Percentiles rank a stretch among this genome's conserved stretches.
phyloP scores from a whole-genome alignment of 768 basidiomycete species.

The Mycena epipterygia region DNA sequence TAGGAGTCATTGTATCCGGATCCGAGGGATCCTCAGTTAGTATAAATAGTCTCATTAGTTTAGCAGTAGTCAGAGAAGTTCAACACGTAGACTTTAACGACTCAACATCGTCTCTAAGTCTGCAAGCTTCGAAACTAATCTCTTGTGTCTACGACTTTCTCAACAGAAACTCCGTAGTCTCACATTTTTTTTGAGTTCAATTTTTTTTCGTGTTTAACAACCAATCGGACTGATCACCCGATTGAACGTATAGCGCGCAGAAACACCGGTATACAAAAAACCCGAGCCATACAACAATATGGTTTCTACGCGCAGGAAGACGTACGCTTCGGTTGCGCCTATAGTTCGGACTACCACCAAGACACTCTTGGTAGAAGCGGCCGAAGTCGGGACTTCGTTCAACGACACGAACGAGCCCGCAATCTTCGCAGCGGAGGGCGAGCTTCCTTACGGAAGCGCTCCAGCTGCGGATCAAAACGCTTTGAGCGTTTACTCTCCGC shows the following conservation, averaged over 20 bases:
- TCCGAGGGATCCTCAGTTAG: too few relatives aligned
- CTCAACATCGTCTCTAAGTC: neutral
- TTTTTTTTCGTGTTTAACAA: slow-evolving; percentile 7
- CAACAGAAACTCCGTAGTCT: neutral
- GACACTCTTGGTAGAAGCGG: neutral
- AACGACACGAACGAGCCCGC: neutral
- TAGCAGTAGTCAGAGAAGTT: neutral
- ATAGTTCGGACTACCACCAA: neutral
- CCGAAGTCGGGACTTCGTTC: slow-evolving; percentile 10
- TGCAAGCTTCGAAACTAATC: neutral
- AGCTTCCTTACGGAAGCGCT: neutral
- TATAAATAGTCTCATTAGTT: too few relatives aligned
- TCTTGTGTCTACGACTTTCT: slow-evolving; percentile 1
- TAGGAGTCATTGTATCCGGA: too few relatives aligned
- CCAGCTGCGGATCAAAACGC: slow-evolving; percentile 1
- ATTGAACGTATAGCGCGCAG: neutral
- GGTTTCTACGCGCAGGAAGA: too few relatives aligned
- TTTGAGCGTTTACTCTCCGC: neutral
- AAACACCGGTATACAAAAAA: slow-evolving; percentile 5
- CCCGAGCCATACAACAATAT: neutral
- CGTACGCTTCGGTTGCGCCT: too few relatives aligned
- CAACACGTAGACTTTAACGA: neutral
- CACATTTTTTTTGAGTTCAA: slow-evolving; percentile 21
- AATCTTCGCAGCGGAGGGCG: neutral
- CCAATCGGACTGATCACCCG: slow-evolving; percentile 25